Conservation (phyloP, 495 filamentous ascomycete species). For the Aspergillus coremiiformis region DNA sequence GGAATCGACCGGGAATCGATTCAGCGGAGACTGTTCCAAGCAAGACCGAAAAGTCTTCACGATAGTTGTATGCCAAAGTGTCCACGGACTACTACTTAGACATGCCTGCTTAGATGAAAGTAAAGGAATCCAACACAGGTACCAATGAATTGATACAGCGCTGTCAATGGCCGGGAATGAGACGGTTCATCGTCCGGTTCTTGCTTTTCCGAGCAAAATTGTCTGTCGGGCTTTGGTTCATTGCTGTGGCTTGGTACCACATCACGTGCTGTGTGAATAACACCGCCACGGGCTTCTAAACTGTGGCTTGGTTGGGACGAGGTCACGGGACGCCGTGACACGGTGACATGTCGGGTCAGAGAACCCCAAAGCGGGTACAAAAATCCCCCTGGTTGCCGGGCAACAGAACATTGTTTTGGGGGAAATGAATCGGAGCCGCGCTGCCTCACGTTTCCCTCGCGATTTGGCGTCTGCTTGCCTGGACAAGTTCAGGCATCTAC, state of each 20-base stretch:
- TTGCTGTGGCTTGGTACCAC: conserved; percentile 6
- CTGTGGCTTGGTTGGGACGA: conserved; percentile 4
- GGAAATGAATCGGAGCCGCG: conserved; percentile 15
- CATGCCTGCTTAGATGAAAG: conserved; percentile 7
- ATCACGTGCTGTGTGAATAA: conserved; percentile 5
- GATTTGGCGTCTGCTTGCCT: conserved; percentile 18
- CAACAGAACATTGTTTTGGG: conserved; percentile 14
- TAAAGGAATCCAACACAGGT: background rate
- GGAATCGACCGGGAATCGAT: background rate
- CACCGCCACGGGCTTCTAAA: conserved; percentile 11
- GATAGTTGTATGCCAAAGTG: background rate
- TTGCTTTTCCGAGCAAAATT: conserved; percentile 16
- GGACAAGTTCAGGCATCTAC: conserved; percentile 14
- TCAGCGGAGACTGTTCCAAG: conserved; percentile 1
- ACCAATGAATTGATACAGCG: background rate
- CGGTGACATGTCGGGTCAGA: conserved; percentile 6
- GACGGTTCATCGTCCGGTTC: background rate
- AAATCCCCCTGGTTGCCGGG: conserved; percentile 13
- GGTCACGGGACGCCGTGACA: conserved; percentile 15
- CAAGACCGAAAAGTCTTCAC: background rate
- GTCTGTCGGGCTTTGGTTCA: conserved; percentile 12
- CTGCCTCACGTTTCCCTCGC: conserved; percentile 14
- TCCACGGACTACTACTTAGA: conserved; percentile 4
- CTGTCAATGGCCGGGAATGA: conserved; percentile 8
- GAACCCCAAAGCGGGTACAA: conserved; percentile 3